Conservation (phyloP, 768 basidiomycete species). For the Dentipellis sp. region DNA sequence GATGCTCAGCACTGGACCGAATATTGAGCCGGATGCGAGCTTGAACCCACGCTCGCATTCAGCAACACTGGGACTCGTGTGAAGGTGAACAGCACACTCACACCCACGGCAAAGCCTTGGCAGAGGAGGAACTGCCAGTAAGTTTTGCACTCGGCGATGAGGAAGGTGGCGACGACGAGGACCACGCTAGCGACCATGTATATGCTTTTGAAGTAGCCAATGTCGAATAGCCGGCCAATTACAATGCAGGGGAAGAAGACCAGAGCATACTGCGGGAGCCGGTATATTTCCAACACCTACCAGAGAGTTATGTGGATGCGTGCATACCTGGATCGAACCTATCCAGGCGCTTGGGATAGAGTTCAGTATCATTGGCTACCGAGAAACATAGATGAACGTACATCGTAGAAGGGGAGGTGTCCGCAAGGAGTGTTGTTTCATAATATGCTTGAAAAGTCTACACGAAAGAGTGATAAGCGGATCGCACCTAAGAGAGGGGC, state of each 20-base stretch:
- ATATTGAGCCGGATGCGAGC: constrained; percentile 41
- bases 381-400: constrained; percentile 17
- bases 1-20: constrained; percentile 49
- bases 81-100: constrained; percentile 23
- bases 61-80: neutral
- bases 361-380: neutral
- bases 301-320: too few species aligned
- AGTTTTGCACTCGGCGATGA: constrained; percentile 57
- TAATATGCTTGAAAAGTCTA: constrained; percentile 74
- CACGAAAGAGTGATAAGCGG: neutral
- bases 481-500: neutral
- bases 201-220: constrained; percentile 53
- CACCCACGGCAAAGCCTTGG: constrained; percentile 61
- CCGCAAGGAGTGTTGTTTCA: constrained; percentile 38
- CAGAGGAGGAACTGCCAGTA: constrained; percentile 77
- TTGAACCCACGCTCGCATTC: neutral
- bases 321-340: constrained; percentile 56
- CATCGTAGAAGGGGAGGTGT: constrained; percentile 56
- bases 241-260: constrained; percentile 54
- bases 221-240: constrained; percentile 62
- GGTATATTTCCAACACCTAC: neutral
- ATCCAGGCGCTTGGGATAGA: constrained; percentile 57
- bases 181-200: constrained; percentile 37
- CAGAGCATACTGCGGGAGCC: constrained; percentile 43
- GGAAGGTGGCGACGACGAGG: constrained; percentile 47